A percentile compares a stretch with the other conserved stretches of the same genome.
These are phyloP conservation scores for Ustilago loliicola DNA, from an alignment of 1,284 basidiomycete genomes.

Conservation along the genomic window DNA sequence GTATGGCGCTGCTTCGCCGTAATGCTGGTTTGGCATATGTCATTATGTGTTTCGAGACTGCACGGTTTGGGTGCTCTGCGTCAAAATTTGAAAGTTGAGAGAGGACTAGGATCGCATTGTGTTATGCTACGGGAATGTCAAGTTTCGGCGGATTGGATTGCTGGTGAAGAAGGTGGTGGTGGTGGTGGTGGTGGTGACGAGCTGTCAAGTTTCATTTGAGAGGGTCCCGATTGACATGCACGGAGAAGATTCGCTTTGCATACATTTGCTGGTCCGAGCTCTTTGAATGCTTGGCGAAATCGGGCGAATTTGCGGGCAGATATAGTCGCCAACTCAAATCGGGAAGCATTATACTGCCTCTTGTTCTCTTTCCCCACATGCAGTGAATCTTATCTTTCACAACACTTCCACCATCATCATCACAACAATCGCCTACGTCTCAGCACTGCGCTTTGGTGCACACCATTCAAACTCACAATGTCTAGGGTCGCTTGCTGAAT, in stretches of 20 bases:
- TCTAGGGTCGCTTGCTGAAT: background rate
- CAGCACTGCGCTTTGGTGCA: background rate
- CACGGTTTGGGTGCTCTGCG: background rate
- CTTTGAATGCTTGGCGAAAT: slow-evolving; percentile 4
- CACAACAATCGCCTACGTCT: background rate
- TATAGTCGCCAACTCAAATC: background rate
- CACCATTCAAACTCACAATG: background rate
- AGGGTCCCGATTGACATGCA: background rate
- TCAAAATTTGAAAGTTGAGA: too few relatives aligned
- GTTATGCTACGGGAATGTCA: too few relatives aligned
- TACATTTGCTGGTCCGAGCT: slow-evolving; percentile 19
- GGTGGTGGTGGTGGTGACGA: background rate
- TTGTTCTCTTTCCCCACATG: slow-evolving; percentile 1
- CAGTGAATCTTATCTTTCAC: background rate
- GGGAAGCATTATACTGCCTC: background rate
- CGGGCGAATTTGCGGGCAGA: background rate
- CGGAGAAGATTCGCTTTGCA: too few relatives aligned
- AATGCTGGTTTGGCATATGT: background rate
- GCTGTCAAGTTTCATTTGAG: too few relatives aligned
- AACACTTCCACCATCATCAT: background rate
- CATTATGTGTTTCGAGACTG: slow-evolving; percentile 1
- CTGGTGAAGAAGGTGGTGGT: background rate
- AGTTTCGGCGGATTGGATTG: too few relatives aligned
- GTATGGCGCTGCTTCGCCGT: background rate
- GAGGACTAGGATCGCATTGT: background rate